These are phyloP conservation scores for Fennellomyces sp. DNA, from an alignment of 371 early-diverging fungal genomes.

Conservation along the genomic window DNA sequence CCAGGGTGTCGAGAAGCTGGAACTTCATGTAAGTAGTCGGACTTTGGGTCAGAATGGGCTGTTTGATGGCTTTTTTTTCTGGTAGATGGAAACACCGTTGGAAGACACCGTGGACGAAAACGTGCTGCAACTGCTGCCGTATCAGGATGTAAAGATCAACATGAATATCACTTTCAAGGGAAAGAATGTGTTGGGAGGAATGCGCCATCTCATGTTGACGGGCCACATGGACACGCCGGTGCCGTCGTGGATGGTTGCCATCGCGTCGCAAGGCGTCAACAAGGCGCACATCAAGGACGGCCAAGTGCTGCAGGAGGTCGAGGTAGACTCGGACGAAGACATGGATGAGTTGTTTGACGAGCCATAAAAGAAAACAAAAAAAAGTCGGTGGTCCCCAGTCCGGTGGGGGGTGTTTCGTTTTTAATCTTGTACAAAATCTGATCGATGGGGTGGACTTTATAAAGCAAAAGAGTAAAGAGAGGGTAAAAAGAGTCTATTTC, in stretches of 20 bases:
- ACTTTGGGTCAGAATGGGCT: neutral
- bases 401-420: too few relatives aligned
- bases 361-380: too few relatives aligned
- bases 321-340: constrained; percentile 5
- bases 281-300: constrained; percentile 21
- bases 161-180: constrained; percentile 28
- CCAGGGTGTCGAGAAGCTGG: constrained; percentile 11
- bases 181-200: constrained; percentile 52
- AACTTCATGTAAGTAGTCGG: constrained; percentile 23
- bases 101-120: neutral
- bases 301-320: constrained; percentile 15
- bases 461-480: neutral
- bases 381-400: too few relatives aligned
- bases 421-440: too few relatives aligned
- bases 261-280: constrained; percentile 19
- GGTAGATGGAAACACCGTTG: constrained; percentile 5
- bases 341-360: too few relatives aligned
- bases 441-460: neutral
- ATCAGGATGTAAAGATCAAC: constrained; percentile 6
- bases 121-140: neutral
- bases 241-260: constrained; percentile 45
- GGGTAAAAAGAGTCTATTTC: constrained; percentile 14
- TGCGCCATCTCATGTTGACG: constrained; percentile 35
- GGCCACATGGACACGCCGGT: constrained; percentile 43
- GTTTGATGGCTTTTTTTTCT: neutral